Base-by-base conservation (phyloP, 2,329 filamentous ascomycete species). In the Clarireedia sp. region DNA sequence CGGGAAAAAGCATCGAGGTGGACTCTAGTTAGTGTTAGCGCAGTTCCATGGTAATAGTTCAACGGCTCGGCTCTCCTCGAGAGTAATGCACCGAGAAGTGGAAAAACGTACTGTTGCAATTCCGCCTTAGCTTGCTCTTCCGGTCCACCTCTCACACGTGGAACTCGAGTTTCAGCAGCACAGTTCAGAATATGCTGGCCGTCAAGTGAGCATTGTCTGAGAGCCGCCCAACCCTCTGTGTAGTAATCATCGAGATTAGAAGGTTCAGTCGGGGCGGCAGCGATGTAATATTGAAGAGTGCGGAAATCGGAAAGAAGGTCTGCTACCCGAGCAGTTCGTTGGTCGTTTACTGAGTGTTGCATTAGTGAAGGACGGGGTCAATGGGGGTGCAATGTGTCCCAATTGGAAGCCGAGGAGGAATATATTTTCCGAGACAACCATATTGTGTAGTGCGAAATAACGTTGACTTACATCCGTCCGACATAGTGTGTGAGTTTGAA, bases 111-210 rank as follows among this genome's bases (percentile, higher is more conserved):
- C 81, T 85, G 81, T 68, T 78, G 79, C 59, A 85, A 69, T 68
- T 85, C 81, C 17, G 81, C 81, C 66, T 82, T 84, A 26, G 68
- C 69, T 67, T 85, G 82, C 67, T 85, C 82, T 21, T 78, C 75
- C 54, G 77, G 75, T 10, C 79, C 79, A 53, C 80, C 81, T 47
- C 67, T 68, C 47, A 76, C 69, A 45, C 72, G 70, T 3, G 81
- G 80, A 12, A 85, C 81, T 51, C 73, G 74, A 16, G 80, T 81
- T 67, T 85, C 82, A 41, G 81, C 81, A 21, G 79, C 81, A 63
- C 79, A 81, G 65, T 85, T 81, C 59, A 85, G 75, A 61, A 86
- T 84, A 69, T 83, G 75, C 65, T 83, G 81, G 6, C 82, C 82
- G 63, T 85, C 82, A 43, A 82, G 65, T 50, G 76, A 73, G 70